phyloP scores from a whole-genome alignment of 306 rosid genomes.

The Erythrophleum fordii region DNA sequence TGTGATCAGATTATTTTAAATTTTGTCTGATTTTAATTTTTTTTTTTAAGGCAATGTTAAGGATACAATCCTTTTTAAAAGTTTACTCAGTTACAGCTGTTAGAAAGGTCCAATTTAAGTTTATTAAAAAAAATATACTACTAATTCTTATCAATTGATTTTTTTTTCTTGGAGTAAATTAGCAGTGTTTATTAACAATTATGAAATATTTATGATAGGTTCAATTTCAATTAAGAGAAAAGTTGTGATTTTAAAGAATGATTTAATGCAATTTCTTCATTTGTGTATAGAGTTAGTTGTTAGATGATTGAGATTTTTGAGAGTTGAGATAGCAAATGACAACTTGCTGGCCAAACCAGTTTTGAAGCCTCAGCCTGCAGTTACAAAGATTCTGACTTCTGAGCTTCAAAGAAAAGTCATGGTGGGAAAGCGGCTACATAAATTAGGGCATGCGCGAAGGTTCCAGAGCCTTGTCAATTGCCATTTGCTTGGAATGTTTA shows the following conservation, averaged over 20 bases:
- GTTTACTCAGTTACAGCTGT: neutral
- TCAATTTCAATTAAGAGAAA: too few species aligned
- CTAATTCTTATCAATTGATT: too few species aligned
- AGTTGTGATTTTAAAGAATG: neutral
- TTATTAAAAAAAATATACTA: too few species aligned
- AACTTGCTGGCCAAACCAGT: neutral
- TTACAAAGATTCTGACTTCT: neutral
- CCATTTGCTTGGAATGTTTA: neutral
- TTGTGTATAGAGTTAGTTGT: neutral
- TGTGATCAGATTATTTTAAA: neutral
- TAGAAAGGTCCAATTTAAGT: neutral
- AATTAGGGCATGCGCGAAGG: constrained; percentile 12
- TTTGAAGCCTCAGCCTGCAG: neutral
- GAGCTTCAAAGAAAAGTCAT: constrained; percentile 39
- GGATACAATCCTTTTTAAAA: neutral
- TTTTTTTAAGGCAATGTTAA: neutral
- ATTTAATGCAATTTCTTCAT: neutral
- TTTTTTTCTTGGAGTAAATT: too few species aligned
- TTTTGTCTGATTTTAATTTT: neutral
- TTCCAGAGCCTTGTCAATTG: neutral
- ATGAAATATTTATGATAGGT: neutral
- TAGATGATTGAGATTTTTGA: neutral
- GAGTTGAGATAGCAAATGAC: neutral
- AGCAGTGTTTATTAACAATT: too few species aligned
- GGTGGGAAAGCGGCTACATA: neutral